These are phyloP conservation scores for Clavispora vitiphila DNA, from an alignment of 805 yeast species.

Conservation along the genomic window DNA sequence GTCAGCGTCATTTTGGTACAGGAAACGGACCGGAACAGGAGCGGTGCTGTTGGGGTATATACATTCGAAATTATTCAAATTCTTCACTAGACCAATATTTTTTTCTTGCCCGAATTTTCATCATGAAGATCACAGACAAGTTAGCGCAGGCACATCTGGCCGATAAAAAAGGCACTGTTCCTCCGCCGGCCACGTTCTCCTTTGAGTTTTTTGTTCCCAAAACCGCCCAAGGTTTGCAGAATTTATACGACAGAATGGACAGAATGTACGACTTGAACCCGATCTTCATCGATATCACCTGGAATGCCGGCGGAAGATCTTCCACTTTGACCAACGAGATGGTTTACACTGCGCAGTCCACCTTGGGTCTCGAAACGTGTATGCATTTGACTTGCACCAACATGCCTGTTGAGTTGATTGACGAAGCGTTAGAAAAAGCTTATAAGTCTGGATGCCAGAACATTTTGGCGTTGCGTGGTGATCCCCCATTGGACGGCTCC, in stretches of 20 bases:
- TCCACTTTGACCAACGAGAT: conserved; percentile 84
- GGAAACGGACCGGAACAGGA: conserved; percentile 4
- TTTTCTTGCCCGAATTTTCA: neutral
- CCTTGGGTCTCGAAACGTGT: conserved; percentile 89
- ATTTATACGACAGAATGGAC: conserved; percentile 94
- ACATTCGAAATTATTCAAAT: neutral
- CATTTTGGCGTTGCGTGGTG: conserved; percentile 92
- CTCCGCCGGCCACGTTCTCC: conserved; percentile 71
- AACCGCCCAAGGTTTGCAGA: conserved; percentile 94
- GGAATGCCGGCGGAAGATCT: conserved; percentile 96
- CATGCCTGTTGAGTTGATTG: conserved; percentile 78
- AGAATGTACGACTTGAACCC: conserved; percentile 93
- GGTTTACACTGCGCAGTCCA: conserved; percentile 85
- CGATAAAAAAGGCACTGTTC: conserved; percentile 35
- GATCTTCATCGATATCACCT: conserved; percentile 89
- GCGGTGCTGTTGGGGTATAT: neutral
- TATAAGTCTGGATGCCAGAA: conserved; percentile 91
- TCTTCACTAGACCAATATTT: neutral
- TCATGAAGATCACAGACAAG: conserved; percentile 40
- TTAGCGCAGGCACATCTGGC: conserved; percentile 37
- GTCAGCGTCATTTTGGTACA: neutral
- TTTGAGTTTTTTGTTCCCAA: conserved; percentile 97
- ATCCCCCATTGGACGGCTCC: conserved; percentile 76
- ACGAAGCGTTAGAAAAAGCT: conserved; percentile 79
- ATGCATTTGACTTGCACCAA: conserved; percentile 98